Evolutionary conservation across 177 flowering plant genomes (phyloP), one percentile per base, ranked within the genome.

Genomic region (Vitis hybrid): DNA sequence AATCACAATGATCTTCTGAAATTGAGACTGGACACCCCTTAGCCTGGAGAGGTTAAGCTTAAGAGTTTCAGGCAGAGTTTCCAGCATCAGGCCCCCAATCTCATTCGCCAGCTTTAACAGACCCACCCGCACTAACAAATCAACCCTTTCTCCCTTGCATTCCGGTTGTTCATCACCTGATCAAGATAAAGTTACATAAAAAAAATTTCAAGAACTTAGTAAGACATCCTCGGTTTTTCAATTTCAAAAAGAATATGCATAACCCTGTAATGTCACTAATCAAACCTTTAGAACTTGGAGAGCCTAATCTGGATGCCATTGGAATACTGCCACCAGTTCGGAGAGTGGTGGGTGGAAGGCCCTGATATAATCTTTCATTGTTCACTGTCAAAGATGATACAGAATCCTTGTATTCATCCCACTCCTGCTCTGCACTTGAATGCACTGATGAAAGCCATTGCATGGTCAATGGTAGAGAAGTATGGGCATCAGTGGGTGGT

Each of bases 1-100:
- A 48, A 83, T 80, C 12, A 94, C 98, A 53, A 92, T 85, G 14
- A 92, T 83, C 78, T 88, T 90, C 82, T 96, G 99, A 68, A 94
- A 68, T 74, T 85, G 84, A 70, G 91, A 84, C 79, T 96, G 99
- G 50, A 87, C 87, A 48, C 71, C 71, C 78, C 97, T 82, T 64
- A 96, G 73, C 78, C 98, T 87, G 14, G 79, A 55, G 66, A 87
- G 60, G 71, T 92, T 96, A 53, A 96, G 91, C 75, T 73, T 76
- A 68, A 92, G 79, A 34, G 99, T 96, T 80, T 96, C 99, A 15
- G 99, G 99, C 65, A 96, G 52, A 19, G 67, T 67, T 26, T 88
- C 91, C 52, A 77, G 77, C 15, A 78, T 87, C 31, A 94, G 50
- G 63, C 97, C 99, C 69, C 84, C 74, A 15, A 96, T 77, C 31